Evolutionary conservation across 2,329 filamentous ascomycete genomes (phyloP), one percentile per base, ranked within the genome.

Genomic region (Colletotrichum viniferum): DNA sequence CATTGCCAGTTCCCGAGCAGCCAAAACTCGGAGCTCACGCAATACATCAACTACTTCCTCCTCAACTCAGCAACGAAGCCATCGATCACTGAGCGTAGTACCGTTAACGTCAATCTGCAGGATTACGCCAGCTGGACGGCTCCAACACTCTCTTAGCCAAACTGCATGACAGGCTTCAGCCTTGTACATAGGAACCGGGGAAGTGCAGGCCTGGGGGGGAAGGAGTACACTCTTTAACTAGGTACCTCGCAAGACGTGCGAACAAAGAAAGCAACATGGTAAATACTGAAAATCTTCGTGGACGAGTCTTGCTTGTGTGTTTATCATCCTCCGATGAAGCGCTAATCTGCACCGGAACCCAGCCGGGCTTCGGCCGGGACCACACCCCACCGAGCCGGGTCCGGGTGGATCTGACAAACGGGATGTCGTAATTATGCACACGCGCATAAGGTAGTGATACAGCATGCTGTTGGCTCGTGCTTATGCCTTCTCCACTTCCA

Each of bases 41-140:
- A 86, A 8, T 92, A 88, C 81, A 88, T 92, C 81, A 87, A 88
- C 83, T 88, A 88, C 81, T 92, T 90, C 81, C 81, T 90, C 4
- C 69, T 75, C 38, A 68, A 58, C 32, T 64, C 63, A 16, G 63
- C 52, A 16, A 73, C 69, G 16, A 73, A 75, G 56, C 73, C 63
- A 12, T 68, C 56, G 2, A 58, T 30, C 5, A 26, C 63, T 2
- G 62, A 75, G 56, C 69, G 73, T 43, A 75, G 69, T 56, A 75
- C 63, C 8, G 73, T 64, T 9, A 73, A 73, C 16, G 62, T 73
- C 18, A 73, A 60, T n/a, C 38, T 73, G 10, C 24, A 36, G 16
- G 73, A 73, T n/a, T 73, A 73, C 34, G 69, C 69, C 3, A 56
- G 48, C 28, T 73, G 73, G 63, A 62, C 38, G 34, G 63, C 58